These are phyloP conservation scores for Aurantiochytrium sp. DNA, from an alignment of 108 stramenopile species.

Conservation along the genomic window DNA sequence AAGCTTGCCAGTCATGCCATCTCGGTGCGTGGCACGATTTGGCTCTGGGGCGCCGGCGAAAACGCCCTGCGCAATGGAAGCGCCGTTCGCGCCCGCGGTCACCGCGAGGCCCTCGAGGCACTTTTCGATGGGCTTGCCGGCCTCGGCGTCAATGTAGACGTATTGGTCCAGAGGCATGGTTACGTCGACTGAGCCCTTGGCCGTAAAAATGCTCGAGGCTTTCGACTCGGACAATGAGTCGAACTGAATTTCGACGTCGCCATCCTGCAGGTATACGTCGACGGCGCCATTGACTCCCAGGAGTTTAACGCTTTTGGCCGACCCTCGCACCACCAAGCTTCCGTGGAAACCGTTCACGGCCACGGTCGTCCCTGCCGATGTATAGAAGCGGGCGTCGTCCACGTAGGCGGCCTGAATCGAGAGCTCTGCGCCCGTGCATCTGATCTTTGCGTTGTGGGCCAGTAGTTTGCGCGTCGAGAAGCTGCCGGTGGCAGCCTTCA, in stretches of 20 bases:
- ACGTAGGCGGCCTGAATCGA: neutral
- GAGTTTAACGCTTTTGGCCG: neutral
- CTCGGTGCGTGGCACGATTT: neutral
- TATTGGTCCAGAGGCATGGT: neutral
- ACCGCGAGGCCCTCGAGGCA: neutral
- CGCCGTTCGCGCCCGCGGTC: neutral
- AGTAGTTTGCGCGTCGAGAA: neutral
- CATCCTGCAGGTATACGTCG: neutral
- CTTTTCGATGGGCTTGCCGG: neutral
- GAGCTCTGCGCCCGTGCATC: neutral
- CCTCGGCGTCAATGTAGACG: neutral
- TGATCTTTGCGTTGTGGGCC: neutral
- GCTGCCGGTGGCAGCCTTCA: neutral
- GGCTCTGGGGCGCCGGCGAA: neutral
- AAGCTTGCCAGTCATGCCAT: neutral
- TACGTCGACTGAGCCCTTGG: neutral
- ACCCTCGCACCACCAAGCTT: neutral
- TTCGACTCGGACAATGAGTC: neutral
- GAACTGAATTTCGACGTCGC: neutral
- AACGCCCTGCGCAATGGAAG: neutral
- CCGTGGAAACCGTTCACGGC: slow-evolving; percentile 10
- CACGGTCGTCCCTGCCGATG: neutral
- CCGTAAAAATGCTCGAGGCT: neutral
- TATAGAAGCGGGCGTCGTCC: neutral
- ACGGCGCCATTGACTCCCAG: neutral